Percentiles rank a stretch among this genome's conserved stretches.
phyloP scores from a whole-genome alignment of 2,329 filamentous ascomycete species.

The Zalaria obscura region DNA sequence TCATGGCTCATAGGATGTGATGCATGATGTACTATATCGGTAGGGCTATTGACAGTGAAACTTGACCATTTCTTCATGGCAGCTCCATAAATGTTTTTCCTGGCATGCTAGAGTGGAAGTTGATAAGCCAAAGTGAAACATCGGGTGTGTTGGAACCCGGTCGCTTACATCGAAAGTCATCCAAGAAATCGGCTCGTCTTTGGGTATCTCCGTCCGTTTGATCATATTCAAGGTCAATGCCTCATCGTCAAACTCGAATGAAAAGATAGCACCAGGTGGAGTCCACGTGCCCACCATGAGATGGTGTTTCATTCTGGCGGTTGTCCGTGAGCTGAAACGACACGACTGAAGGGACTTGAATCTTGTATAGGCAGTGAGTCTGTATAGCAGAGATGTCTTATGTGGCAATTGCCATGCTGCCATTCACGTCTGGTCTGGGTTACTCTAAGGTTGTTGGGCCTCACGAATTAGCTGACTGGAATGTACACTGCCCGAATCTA shows the following conservation, averaged over 20 bases:
- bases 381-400: too few relatives aligned
- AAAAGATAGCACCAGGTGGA: slow-evolving; percentile 78
- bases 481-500: too few relatives aligned
- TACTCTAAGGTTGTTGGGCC: too few relatives aligned
- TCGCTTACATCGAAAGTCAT: slow-evolving; percentile 70
- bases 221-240: slow-evolving; percentile 58
- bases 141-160: not conserved
- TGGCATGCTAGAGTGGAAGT: slow-evolving; percentile 46
- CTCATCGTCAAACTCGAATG: slow-evolving; percentile 76
- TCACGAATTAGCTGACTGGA: too few relatives aligned
- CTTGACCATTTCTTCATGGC: slow-evolving; percentile 92
- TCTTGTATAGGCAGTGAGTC: too few relatives aligned
- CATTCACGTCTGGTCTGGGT: too few relatives aligned
- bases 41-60: slow-evolving; percentile 61
- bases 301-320: slow-evolving; percentile 60
- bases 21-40: slow-evolving; percentile 59
- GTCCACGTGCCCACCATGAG: slow-evolving; percentile 87
- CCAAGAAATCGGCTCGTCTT: slow-evolving; percentile 84
- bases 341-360: too few relatives aligned
- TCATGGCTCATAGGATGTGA: slow-evolving; percentile 66
- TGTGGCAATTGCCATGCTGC: too few relatives aligned
- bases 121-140: too few relatives aligned
- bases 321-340: too few relatives aligned
- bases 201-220: slow-evolving; percentile 66
- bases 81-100: slow-evolving; percentile 75